phyloP scores from a whole-genome alignment of 441 rosid genomes.

The Dalechampia spathulata region DNA sequence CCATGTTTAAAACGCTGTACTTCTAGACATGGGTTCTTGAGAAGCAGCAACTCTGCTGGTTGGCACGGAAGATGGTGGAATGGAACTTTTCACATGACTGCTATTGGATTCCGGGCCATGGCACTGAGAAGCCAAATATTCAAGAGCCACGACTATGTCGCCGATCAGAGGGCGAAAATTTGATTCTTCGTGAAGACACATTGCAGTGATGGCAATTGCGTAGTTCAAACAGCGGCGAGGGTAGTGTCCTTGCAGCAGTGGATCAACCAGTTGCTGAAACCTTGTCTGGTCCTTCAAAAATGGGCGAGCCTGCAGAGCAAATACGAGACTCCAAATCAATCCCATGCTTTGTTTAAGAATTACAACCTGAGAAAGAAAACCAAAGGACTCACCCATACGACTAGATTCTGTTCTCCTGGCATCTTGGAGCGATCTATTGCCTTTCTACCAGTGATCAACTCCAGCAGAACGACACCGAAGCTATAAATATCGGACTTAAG shows the following conservation, averaged over 20 bases:
- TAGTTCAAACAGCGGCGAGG: constrained; percentile 86
- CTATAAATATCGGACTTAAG: constrained; percentile 93
- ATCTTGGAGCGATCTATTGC: constrained; percentile 69
- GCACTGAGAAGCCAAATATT: constrained; percentile 61
- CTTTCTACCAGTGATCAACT: constrained; percentile 84
- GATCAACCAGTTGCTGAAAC: constrained; percentile 62
- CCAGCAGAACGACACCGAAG: constrained; percentile 85
- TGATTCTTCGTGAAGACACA: constrained; percentile 94
- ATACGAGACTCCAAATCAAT: too few relatives aligned
- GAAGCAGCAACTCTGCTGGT: constrained; percentile 3
- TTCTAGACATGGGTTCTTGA: constrained; percentile 15
- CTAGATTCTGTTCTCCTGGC: constrained; percentile 88
- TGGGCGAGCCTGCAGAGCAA: constrained; percentile 71
- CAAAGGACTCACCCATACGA: constrained; percentile 66
- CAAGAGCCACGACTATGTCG: constrained; percentile 89
- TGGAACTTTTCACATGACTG: constrained; percentile 15
- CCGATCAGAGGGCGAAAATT: constrained; percentile 82
- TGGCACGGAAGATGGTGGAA: constrained; percentile 21
- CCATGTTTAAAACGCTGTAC: constrained; percentile 15
- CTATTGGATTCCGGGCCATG: constrained; percentile 26
- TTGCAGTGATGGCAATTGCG: constrained; percentile 76
- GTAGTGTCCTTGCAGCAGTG: constrained; percentile 53
- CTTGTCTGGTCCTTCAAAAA: constrained; percentile 72
- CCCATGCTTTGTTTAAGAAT: too few relatives aligned
- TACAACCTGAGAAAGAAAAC: background rate